phyloP scores from a whole-genome alignment of 208 protist species.

The Novymonas esmeraldas region DNA sequence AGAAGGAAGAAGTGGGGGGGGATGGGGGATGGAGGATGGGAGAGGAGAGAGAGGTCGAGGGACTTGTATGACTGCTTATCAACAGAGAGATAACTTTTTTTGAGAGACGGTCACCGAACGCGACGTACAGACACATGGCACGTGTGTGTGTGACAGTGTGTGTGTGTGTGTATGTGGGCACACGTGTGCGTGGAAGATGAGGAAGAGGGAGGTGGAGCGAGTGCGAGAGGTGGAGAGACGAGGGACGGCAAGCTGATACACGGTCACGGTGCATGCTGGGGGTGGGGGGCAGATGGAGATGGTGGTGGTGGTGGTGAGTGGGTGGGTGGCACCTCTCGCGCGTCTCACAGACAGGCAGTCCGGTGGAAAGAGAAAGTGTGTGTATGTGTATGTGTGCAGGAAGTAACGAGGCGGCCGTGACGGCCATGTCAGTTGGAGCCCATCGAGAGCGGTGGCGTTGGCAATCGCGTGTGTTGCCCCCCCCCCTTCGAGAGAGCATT shows the following conservation, averaged over 20 bases:
- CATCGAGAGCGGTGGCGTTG: no score
- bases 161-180: not conserved
- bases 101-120: no score
- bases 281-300: not conserved
- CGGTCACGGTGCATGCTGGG: not conserved
- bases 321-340: not conserved
- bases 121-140: no score
- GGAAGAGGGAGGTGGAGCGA: conserved; percentile 10
- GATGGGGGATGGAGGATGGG: not conserved
- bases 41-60: not conserved
- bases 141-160: not conserved
- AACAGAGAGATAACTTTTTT: no score
- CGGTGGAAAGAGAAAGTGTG: no score
- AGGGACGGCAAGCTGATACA: not conserved
- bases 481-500: no score
- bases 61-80: not conserved
- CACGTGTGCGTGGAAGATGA: conserved; percentile 6
- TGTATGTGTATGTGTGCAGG: no score
- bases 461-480: no score
- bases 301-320: no score
- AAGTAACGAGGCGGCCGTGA: no score
- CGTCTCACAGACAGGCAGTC: not conserved
- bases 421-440: no score
- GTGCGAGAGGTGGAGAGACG: not conserved
- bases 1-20: not conserved